A percentile compares a stretch with the other conserved stretches of the same genome.
Conservation (phyloP, 768 basidiomycete genomes). For the Agrocybe praecox region DNA sequence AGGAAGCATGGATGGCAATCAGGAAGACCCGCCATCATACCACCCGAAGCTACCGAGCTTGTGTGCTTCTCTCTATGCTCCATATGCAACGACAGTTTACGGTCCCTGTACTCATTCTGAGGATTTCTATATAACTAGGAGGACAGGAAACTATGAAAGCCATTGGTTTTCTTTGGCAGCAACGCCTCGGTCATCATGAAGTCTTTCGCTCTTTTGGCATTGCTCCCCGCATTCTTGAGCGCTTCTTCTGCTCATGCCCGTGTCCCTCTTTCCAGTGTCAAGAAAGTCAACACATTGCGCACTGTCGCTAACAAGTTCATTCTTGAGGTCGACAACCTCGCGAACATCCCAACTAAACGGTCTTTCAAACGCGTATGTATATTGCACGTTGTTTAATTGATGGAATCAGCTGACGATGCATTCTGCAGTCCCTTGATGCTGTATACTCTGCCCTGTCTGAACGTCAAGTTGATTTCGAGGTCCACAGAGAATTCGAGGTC, state of each 20-base stretch:
- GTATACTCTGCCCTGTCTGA: constrained; percentile 47
- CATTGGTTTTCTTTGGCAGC: background rate
- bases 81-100: background rate
- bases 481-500: constrained; percentile 55
- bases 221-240: constrained; percentile 23
- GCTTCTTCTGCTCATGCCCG: constrained; percentile 25
- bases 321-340: constrained; percentile 50
- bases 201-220: constrained; percentile 25
- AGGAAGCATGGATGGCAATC: background rate
- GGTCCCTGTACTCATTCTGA: background rate
- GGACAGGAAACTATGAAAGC: background rate
- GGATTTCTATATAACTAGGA: background rate
- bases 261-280: constrained; percentile 38
- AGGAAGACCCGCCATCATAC: background rate
- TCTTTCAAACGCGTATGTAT: constrained; percentile 29
- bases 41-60: background rate
- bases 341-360: constrained; percentile 37
- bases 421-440: constrained; percentile 45
- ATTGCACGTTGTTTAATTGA: background rate
- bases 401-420: background rate
- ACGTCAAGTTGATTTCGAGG: constrained; percentile 42
- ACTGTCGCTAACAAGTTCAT: constrained; percentile 56
- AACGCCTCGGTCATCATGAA: constrained; percentile 31
- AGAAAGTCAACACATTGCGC: constrained; percentile 36
- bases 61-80: background rate